Percentiles rank a stretch among this genome's conserved stretches.
phyloP scores from a whole-genome alignment of 306 rosid genomes.

The Castanea crenata region DNA sequence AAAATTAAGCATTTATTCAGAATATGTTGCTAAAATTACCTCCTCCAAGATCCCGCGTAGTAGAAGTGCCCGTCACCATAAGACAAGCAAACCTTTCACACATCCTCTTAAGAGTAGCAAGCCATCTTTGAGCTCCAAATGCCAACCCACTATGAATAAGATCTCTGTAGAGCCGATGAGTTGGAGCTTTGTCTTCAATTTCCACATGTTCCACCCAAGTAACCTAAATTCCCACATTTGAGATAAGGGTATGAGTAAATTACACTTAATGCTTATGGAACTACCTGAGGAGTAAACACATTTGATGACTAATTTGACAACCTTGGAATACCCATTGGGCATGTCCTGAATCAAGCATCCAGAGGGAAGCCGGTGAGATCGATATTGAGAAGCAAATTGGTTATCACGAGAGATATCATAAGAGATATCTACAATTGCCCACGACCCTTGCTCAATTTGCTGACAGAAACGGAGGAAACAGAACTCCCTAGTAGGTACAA shows the following conservation, averaged over 20 bases:
- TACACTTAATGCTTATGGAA: constrained; percentile 14
- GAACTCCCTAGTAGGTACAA: constrained; percentile 79
- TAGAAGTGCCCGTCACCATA: constrained; percentile 64
- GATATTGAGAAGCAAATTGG: constrained; percentile 57
- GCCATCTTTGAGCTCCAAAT: constrained; percentile 88
- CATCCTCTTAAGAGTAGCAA: constrained; percentile 74
- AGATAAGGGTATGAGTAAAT: background rate
- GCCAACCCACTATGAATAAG: constrained; percentile 67
- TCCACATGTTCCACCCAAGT: constrained; percentile 95
- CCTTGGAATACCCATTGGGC: constrained; percentile 98
- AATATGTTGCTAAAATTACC: constrained; percentile 35
- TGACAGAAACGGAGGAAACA: constrained; percentile 79
- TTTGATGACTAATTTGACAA: constrained; percentile 7
- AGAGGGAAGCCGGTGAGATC: constrained; percentile 72
- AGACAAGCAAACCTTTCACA: constrained; percentile 84
- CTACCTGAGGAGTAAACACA: background rate
- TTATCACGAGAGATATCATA: constrained; percentile 72
- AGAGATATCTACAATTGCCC: constrained; percentile 85
- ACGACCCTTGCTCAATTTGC: constrained; percentile 79
- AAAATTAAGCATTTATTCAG: background rate
- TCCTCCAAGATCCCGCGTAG: constrained; percentile 79
- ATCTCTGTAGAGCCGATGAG: constrained; percentile 68
- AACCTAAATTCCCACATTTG: constrained; percentile 47
- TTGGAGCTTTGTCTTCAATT: constrained; percentile 73
- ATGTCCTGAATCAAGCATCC: constrained; percentile 90